Evolutionary conservation across 2,329 filamentous ascomycete species (phyloP), one percentile per base, ranked within the genome.

Genomic region (Pseudogymnoascus sp.): DNA sequence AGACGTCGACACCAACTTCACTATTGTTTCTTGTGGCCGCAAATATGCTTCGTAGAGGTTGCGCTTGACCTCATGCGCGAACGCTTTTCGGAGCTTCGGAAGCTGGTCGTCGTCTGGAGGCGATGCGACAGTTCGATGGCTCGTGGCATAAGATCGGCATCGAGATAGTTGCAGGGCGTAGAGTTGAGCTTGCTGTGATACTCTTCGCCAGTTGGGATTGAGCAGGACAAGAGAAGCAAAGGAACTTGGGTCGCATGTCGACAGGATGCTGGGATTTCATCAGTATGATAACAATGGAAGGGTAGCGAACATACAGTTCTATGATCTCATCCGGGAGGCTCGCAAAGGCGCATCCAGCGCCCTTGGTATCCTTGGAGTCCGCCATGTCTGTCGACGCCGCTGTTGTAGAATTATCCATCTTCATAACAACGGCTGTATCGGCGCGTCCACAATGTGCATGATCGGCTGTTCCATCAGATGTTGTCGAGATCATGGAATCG

Each of bases 1-100:
- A 5, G 89, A 91, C 58, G 87, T 90, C 37, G 90, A 94, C 11
- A 95, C 85, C 59, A 96, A 78, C 70, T 88, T 92, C 68, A 96
- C 82, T 47, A 89, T 78, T 5, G 87, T 92, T 68, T 82, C 80
- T 62, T 75, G 81, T 3, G 90, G 89, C 16, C 87, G 82, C 59
- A 91, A 72, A 70, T 90, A 92, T 35, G 86, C 84, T 66, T 90
- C 85, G 71, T 92, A 93, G 57, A 91, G 78, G 74, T 90, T 90
- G 62, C 88, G 82, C 73, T 90, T 89, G 65, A 88, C 82, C 70
- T 92, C 86, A 58, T 79, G 79, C 7, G 83, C 80, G 69, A 94
- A 92, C 25, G 83, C 77, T 18, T 78, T 79, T 61, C 89, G 87
- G 32, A 93, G 76, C 18, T 73, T 74, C 47, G 81, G 78, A 4